A percentile compares a stretch with the other conserved stretches of the same genome.
Evolutionary conservation across 345 rosid species (phyloP).

Genomic region (Bruguiera gymnorhiza): DNA sequence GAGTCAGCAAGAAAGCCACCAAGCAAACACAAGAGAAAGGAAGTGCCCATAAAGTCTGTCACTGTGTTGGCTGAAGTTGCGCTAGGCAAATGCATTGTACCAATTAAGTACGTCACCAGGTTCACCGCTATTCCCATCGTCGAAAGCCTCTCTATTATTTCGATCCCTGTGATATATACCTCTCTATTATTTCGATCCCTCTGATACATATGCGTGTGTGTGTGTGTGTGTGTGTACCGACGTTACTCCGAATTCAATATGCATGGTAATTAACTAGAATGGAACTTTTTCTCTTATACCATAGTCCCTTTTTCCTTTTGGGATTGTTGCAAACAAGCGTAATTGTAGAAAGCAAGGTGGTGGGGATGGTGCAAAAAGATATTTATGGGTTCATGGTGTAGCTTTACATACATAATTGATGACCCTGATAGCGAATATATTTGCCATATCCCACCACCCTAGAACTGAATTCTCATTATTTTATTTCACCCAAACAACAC

Average conservation of each 20-base stretch:
- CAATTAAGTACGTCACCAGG: constrained; percentile 54
- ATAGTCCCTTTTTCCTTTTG: too few relatives aligned
- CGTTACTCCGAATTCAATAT: too few relatives aligned
- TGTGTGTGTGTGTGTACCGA: too few relatives aligned
- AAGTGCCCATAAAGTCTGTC: constrained; percentile 68
- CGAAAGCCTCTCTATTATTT: constrained; percentile 62
- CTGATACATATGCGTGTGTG: background rate
- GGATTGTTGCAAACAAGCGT: too few relatives aligned
- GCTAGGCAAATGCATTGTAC: constrained; percentile 60
- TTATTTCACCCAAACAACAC: background rate
- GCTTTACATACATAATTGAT: constrained; percentile 4
- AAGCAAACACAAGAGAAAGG: constrained; percentile 52
- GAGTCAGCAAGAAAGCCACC: constrained; percentile 73
- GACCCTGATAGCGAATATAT: constrained; percentile 6
- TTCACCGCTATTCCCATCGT: constrained; percentile 67
- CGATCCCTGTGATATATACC: constrained; percentile 42
- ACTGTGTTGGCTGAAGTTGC: constrained; percentile 58
- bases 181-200: constrained; percentile 60
- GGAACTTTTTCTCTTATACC: too few relatives aligned
- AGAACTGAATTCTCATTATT: constrained; percentile 1
- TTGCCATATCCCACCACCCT: constrained; percentile 8
- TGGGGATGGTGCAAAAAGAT: too few relatives aligned
- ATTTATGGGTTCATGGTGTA: too few relatives aligned
- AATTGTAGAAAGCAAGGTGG: too few relatives aligned
- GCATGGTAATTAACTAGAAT: too few relatives aligned